Evolutionary conservation across 768 basidiomycete species (phyloP).

Genomic region (Serendipita sp.): DNA sequence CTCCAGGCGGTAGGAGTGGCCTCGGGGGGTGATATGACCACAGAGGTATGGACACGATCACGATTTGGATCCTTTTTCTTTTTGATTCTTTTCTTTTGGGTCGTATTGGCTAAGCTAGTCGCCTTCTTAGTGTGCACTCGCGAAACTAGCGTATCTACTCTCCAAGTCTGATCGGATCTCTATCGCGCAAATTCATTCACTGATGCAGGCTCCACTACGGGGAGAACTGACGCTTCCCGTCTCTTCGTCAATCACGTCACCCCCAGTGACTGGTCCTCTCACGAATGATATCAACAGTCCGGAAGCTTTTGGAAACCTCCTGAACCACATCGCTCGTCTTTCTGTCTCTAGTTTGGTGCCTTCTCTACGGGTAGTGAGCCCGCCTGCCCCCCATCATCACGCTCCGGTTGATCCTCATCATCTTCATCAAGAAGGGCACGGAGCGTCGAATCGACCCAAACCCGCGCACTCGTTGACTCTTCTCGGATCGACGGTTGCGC

Average conservation of each 20-base stretch:
- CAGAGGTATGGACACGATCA: conserved; percentile 44
- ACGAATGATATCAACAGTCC: conserved; percentile 12
- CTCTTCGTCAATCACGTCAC: conserved; percentile 18
- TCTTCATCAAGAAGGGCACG: no score
- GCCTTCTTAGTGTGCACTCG: conserved; percentile 55
- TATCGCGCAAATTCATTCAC: conserved; percentile 47
- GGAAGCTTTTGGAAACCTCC: conserved; percentile 14
- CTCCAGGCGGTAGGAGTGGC: conserved; percentile 63
- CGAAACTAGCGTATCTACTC: conserved; percentile 80
- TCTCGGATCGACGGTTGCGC: conserved; percentile 7
- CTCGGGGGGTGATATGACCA: conserved; percentile 85
- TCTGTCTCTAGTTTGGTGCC: neutral
- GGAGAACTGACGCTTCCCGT: conserved; percentile 63
- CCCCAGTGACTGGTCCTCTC: conserved; percentile 23
- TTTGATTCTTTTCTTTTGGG: neutral
- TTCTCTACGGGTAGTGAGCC: neutral
- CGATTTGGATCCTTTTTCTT: neutral
- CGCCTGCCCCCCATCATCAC: neutral
- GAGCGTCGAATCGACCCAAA: neutral
- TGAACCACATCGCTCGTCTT: conserved; percentile 8
- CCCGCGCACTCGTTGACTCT: neutral
- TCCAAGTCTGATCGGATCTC: conserved; percentile 66
- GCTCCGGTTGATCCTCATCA: neutral
- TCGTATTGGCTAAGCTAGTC: conserved; percentile 6
- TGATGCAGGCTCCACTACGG: conserved; percentile 65